Evolutionary conservation across 768 basidiomycete genomes (phyloP), one percentile per base, ranked within the genome.

Genomic region (Hygrocybe punicea): DNA sequence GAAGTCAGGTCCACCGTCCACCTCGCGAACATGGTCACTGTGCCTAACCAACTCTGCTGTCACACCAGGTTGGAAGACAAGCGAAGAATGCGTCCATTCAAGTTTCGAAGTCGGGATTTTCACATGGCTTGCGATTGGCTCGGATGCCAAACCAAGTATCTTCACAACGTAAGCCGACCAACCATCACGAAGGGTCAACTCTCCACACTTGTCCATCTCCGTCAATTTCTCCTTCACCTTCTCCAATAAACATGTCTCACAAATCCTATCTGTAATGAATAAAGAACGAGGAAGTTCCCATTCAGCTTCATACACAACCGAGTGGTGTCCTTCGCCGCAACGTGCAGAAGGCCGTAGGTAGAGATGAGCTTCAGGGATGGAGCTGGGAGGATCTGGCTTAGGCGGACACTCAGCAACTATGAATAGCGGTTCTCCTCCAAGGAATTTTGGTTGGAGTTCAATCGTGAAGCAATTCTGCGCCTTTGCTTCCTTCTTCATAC

Each of bases 291-390:
- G 83, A 2, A 86, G 62, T 39, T 81, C 80, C 72, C 78, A 78
- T 53, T 82, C 79, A 6, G 76, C 81, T 39, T 71, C 62, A 61
- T 81, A 80, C 0, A 83, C 81, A 34, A 67, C 46, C 0, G 85
- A 85, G 62, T 86, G 85, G 61, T 81, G 61, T 0, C 85, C 84
- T 0, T 14, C 1, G 4, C 83, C 84, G 6, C 76, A 58, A 17
- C 17, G 47, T 35, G 73, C 62, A 0, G 42, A 36, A 0, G 76
- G 73, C 2, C 75, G 74, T 51, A 86, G 58, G 54, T 82, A 81
- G n/a, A 85, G 69, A 62, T 84, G 81, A 1, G 77, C 79, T 51
- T 76, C 78, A 21, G 68, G 68, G 6, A 66, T 39, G 16, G 65
- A 37, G 39, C 66, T 51, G 21, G 35, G 29, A 29, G 8, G 60